phyloP scores from a whole-genome alignment of 805 yeast species.

The Saccharomycopsis sp. region DNA sequence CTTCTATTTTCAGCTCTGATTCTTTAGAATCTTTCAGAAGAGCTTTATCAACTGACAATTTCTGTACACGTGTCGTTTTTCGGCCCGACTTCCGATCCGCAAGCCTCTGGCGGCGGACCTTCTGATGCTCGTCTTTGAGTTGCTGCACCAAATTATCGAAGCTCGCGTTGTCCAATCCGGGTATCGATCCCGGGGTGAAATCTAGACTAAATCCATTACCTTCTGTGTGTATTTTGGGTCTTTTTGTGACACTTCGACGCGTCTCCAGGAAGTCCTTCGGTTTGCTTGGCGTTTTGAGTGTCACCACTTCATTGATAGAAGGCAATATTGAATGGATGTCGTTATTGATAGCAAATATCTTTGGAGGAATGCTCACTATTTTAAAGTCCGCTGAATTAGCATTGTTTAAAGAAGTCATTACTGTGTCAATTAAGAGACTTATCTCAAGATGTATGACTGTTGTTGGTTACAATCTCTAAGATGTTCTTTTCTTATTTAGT shows the following conservation, averaged over 20 bases:
- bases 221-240: not conserved
- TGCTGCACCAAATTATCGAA: slow-evolving; percentile 1
- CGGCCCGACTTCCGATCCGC: not conserved
- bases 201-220: not conserved
- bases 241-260: not conserved
- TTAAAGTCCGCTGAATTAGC: not conserved
- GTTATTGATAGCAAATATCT: not conserved
- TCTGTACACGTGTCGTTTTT: not conserved
- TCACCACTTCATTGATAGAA: not conserved
- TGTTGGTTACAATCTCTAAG: too few relatives aligned
- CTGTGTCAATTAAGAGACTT: too few relatives aligned
- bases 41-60: not conserved
- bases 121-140: slow-evolving; percentile 5
- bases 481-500: too few relatives aligned
- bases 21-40: not conserved
- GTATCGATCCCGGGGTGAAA: slow-evolving; percentile 13
- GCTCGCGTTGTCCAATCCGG: slow-evolving; percentile 6
- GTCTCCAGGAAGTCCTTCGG: not conserved
- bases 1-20: slow-evolving; percentile 20
- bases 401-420: not conserved
- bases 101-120: slow-evolving; percentile 10
- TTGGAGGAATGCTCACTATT: not conserved
- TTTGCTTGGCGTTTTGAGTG: not conserved
- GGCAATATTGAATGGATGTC: not conserved
- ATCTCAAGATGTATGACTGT: not conserved